A percentile compares a stretch with the other conserved stretches of the same genome.
Evolutionary conservation across 1,284 basidiomycete species (phyloP).

Genomic region (Ceratobasidium sp.): DNA sequence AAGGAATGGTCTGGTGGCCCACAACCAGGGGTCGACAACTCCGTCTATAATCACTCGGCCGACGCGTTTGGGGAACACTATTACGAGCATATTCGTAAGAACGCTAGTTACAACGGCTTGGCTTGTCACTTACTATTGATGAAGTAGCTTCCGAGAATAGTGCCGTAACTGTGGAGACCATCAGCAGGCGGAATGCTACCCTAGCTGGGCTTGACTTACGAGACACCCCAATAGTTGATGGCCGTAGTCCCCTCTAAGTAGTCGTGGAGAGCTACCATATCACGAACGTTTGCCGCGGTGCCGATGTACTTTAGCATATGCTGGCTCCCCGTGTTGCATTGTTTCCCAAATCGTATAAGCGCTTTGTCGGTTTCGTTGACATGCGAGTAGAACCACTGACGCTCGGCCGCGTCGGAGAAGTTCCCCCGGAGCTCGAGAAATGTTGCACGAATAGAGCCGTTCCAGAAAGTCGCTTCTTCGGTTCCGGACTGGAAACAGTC

Average conservation of each 20-base stretch:
- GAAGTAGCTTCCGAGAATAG: conserved; percentile 36
- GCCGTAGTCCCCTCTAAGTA: conserved; percentile 18
- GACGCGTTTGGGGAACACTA: conserved; percentile 44
- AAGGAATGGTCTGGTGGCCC: neutral
- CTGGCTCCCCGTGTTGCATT: conserved; percentile 15
- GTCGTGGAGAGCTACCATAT: conserved; percentile 43
- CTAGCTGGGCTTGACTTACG: conserved; percentile 2
- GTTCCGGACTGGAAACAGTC: conserved; percentile 30
- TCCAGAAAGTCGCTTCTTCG: conserved; percentile 30
- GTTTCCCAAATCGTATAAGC: conserved; percentile 22
- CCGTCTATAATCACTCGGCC: conserved; percentile 44
- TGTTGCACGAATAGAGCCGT: conserved; percentile 13
- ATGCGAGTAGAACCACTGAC: conserved; percentile 41
- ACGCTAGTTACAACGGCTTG: neutral
- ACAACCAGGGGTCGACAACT: conserved; percentile 26
- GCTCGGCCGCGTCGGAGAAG: conserved; percentile 21
- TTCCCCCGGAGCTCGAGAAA: conserved; percentile 23
- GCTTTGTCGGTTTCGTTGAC: conserved; percentile 17
- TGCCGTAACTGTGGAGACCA: conserved; percentile 36
- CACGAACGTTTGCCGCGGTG: conserved; percentile 34
- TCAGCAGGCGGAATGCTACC: neutral
- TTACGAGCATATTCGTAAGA: neutral
- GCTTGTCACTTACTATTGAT: conserved; percentile 35
- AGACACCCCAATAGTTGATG: conserved; percentile 38
- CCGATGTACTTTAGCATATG: conserved; percentile 41